Base-by-base conservation (phyloP, 495 filamentous ascomycete species). In the Immersiella caudata region DNA sequence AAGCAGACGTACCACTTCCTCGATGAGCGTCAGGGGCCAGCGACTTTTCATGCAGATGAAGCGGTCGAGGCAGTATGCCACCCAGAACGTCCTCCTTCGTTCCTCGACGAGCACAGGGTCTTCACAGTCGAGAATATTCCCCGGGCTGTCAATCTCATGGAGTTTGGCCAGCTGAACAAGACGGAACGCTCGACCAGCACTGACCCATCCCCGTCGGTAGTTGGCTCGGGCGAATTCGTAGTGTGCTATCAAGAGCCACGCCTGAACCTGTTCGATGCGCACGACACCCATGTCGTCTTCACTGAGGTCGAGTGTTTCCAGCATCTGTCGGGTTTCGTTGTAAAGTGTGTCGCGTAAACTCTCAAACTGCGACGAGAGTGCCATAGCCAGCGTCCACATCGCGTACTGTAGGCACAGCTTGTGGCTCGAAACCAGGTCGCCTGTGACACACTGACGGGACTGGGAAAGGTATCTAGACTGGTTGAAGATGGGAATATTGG, bases 381-480 rank as follows among this genome's bases (percentile, higher is more conserved):
- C 80, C 29, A 81, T 82, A 11, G 86, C 84, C 8, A 84, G 67
- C 0, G 84, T 83, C 81, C 84, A 86, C 84, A 87, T 86, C 33
- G 85, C 84, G 68, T 81, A 80, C 60, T 85, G 83, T 9, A 88
- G 70, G 66, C 83, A 84, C 40, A 76, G 64, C 36, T 77, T 74
- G 26, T 76, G 68, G 2, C 76, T 71, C 40, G 74, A 71, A 58
- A 77, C 71, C n/a, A n/a, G n/a, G 52, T 62, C 57, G 24, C 58
- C 1, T 36, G n/a, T 62, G 33, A 24, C 11, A 21, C 25, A 29
- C 25, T 70, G 71, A 21, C 65, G 70, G 5, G 70, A 64, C 65
- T 65, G 57, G 68, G 71, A 55, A 21, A 74, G 73, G 33, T 77
- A 77, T 6, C 70, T 67, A 1, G 73, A 70, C 62, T 83, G 79